Base-by-base conservation (phyloP, 2,329 filamentous ascomycete genomes). In the Xylariomycetidae sp. region DNA sequence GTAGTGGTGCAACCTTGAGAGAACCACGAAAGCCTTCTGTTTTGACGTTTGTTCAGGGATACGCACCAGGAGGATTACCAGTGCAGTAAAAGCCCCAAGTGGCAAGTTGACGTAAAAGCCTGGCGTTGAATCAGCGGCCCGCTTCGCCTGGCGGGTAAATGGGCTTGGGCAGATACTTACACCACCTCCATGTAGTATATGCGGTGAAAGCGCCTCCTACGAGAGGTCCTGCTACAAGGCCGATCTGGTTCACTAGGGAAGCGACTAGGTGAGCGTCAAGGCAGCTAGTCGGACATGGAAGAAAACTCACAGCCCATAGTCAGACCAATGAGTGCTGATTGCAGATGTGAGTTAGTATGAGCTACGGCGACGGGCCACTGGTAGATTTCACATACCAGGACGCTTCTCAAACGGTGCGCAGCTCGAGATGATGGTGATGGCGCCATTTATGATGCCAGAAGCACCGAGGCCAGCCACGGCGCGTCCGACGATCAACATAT, bases 81-180 rank as follows among this genome's bases (percentile, higher is more conserved):
- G 4, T 12, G 10, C 5, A 23, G 35, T 16, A n/a, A 32, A 12
- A 26, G 20, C 42, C 4, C 44, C 44, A 20, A 45, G 19, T 1
- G 44, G 44, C 10, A 47, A 29, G 25, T 47, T 47, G 26, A 47
- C 34, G 13, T 43, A 47, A 32, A 47, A 47, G 26, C 37, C 32
- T 39, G 15, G 15, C 14, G 20, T n/a, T n/a, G n/a, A n/a, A 23
- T 28, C 26, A n/a, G n/a, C n/a, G n/a, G n/a, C n/a, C n/a, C n/a
- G n/a, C n/a, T n/a, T n/a, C n/a, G n/a, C 12, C 20, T 23, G 20
- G 20, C 8, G 8, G 20, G 20, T 23, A 12, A 8, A 23, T 12
- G 20, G 20, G 8, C n/a, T 23, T 8, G 12, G 20, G 8, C 20
- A 23, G 20, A 23, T 12, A 35, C 32, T 27, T 12, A 35, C 43